Conservation (phyloP, 352 stramenopile species). For the Phytophthora fragariae region DNA sequence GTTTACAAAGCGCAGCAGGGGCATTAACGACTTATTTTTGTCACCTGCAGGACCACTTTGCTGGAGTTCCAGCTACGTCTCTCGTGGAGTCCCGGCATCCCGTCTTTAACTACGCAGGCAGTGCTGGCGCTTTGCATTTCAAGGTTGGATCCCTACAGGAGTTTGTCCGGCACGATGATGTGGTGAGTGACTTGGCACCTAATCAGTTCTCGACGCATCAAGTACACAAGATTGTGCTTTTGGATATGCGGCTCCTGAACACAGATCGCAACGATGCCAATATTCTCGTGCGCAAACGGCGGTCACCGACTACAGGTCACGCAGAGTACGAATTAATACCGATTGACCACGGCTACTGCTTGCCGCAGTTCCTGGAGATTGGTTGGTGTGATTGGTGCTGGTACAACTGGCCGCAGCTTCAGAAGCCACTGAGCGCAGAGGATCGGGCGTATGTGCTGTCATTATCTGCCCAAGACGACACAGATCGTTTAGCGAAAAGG, state of each 20-base stretch:
- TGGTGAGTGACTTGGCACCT: conserved; percentile 94
- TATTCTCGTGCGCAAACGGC: conserved; percentile 93
- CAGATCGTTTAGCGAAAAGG: conserved; percentile 63
- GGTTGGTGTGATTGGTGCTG: conserved; percentile 99
- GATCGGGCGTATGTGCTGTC: conserved; percentile 73
- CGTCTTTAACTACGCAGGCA: conserved; percentile 78
- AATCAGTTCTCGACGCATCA: conserved; percentile 91
- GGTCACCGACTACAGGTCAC: conserved; percentile 51
- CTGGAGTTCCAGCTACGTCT: conserved; percentile 78
- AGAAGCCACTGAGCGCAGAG: conserved; percentile 66
- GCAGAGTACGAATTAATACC: conserved; percentile 95
- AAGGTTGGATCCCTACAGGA: conserved; percentile 98
- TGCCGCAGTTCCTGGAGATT: conserved; percentile 96
- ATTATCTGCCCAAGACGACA: conserved; percentile 65
- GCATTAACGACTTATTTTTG: conserved; percentile 21
- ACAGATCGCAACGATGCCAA: conserved; percentile 98
- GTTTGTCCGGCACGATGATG: conserved; percentile 95
- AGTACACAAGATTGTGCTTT: conserved; percentile 98
- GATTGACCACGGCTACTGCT: conserved; percentile 99
- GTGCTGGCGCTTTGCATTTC: conserved; percentile 61
- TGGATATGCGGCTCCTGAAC: conserved; percentile 99
- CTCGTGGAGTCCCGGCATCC: conserved; percentile 79
- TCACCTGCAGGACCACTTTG: conserved; percentile 84
- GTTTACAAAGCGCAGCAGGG: neutral
- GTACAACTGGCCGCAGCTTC: conserved; percentile 97